These are phyloP conservation scores for Huntiella abstrusa DNA, from an alignment of 2,329 filamentous ascomycete species.

Conservation along the genomic window DNA sequence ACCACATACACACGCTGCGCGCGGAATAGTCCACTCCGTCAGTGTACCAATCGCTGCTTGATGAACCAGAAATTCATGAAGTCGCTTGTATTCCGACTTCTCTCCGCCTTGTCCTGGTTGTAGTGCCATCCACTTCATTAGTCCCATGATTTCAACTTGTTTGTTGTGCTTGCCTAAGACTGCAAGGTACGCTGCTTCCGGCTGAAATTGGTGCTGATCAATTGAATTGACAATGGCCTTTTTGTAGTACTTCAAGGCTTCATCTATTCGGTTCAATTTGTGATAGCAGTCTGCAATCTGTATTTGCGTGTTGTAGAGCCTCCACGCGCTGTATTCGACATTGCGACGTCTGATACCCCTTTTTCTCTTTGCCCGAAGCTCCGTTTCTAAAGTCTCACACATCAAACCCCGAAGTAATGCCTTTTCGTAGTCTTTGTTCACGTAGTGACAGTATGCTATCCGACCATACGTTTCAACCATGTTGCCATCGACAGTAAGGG, in stretches of 20 bases:
- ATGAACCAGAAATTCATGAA: conserved; percentile 21
- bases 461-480: conserved; percentile 22
- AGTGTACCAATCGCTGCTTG: conserved; percentile 18
- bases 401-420: conserved; percentile 20
- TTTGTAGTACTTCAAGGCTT: conserved; percentile 20
- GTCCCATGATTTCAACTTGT: conserved; percentile 19
- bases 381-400: conserved; percentile 17
- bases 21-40: conserved; percentile 22
- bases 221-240: conserved; percentile 19
- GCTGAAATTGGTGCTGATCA: conserved; percentile 19
- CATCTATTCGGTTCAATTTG: conserved; percentile 17
- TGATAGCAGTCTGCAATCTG: conserved; percentile 22
- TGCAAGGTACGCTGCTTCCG: conserved; percentile 21
- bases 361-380: background rate
- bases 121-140: conserved; percentile 19
- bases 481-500: conserved; percentile 20
- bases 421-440: conserved; percentile 20
- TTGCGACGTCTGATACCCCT: conserved; percentile 14
- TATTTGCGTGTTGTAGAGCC: conserved; percentile 23
- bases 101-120: conserved; percentile 13
- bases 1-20: conserved; percentile 20
- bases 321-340: conserved; percentile 19
- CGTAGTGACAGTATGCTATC: conserved; percentile 23
- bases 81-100: conserved; percentile 10
- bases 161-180: conserved; percentile 21